Conservation (phyloP, 176 grass and related monocot genomes). For the Zizania latifolia region DNA sequence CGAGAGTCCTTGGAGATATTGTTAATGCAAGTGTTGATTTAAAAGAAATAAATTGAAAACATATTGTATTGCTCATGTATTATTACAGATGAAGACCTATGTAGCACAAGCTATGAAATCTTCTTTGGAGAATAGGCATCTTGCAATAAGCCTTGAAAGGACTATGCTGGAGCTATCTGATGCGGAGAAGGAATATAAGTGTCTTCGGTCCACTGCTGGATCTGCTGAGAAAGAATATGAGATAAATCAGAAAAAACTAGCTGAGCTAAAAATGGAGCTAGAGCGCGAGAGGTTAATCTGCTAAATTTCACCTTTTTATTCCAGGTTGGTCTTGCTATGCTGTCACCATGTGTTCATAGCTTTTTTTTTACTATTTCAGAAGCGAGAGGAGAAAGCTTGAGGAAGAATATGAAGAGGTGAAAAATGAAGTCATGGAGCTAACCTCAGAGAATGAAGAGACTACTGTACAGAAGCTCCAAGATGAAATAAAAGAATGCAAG, state of each 20-base stretch:
- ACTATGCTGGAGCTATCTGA: conserved; percentile 54
- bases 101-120: conserved; percentile 69
- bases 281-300: conserved; percentile 72
- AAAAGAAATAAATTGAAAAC: not conserved
- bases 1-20: not conserved
- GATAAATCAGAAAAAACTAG: conserved; percentile 68
- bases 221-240: conserved; percentile 83
- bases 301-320: conserved; percentile 15
- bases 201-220: conserved; percentile 57
- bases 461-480: conserved; percentile 81
- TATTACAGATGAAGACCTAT: conserved; percentile 59
- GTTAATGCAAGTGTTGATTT: not conserved
- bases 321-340: conserved; percentile 4
- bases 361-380: conserved; percentile 50
- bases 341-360: not conserved
- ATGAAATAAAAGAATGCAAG: conserved; percentile 93
- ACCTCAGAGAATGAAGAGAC: conserved; percentile 70
- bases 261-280: conserved; percentile 61
- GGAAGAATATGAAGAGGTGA: conserved; percentile 71
- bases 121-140: conserved; percentile 64
- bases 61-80: not conserved
- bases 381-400: conserved; percentile 73
- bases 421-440: conserved; percentile 80
- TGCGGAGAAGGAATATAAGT: conserved; percentile 82
- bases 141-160: conserved; percentile 60